A percentile compares a stretch with the other conserved stretches of the same genome.
Conservation (phyloP, 768 basidiomycete genomes). For the Pilatotrama ljubarskyi region DNA sequence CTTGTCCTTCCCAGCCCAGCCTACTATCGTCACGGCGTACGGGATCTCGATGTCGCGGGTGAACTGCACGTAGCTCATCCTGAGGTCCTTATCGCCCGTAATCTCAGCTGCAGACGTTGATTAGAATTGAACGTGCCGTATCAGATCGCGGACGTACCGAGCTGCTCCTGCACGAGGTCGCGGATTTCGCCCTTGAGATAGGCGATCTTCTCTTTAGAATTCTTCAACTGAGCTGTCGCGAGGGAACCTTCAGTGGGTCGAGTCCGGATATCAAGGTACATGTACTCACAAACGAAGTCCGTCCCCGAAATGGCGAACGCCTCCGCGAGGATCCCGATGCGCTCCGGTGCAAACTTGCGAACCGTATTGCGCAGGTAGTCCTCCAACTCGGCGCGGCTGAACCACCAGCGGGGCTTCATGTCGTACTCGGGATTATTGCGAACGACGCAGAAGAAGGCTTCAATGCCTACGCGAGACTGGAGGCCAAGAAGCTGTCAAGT, state of each 20-base stretch:
- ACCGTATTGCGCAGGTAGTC: neutral
- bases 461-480: neutral
- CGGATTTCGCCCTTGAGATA: neutral
- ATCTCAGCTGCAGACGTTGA: neutral
- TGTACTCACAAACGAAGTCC: neutral
- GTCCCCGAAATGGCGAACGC: slow-evolving; percentile 4
- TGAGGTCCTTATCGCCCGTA: neutral
- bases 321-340: slow-evolving; percentile 1
- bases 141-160: neutral
- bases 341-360: neutral
- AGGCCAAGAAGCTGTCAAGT: neutral
- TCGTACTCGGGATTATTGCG: neutral
- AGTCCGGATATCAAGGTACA: too few species aligned
- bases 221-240: neutral
- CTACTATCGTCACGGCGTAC: neutral
- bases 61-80: slow-evolving; percentile 2
- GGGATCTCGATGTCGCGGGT: neutral
- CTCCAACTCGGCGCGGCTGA: neutral
- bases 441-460: neutral
- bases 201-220: neutral
- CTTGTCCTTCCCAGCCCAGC: too few species aligned
- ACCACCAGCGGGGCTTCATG: neutral
- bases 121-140: neutral
- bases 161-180: neutral
- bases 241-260: neutral